A percentile compares a stretch with the other conserved stretches of the same genome.
Evolutionary conservation across 192 early-diverging fungal genomes (phyloP).

Genomic region (Dissophora globulifera): DNA sequence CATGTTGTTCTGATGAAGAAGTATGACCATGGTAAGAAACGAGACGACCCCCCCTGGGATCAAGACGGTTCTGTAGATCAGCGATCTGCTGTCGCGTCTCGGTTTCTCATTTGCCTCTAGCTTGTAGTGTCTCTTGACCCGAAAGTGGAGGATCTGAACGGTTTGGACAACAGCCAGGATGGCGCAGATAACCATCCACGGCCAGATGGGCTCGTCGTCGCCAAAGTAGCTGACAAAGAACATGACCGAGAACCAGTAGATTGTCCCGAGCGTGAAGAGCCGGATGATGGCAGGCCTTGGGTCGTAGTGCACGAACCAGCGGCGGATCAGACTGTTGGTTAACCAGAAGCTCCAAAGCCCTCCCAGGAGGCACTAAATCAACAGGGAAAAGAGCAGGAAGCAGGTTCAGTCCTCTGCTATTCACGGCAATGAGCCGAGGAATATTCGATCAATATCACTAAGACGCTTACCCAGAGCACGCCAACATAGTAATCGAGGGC

Average conservation of each 20-base stretch:
- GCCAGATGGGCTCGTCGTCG: slow-evolving; percentile 66
- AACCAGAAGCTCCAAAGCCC: slow-evolving; percentile 69
- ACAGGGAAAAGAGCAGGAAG: background rate
- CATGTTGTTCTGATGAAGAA: slow-evolving; percentile 57
- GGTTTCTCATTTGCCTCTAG: slow-evolving; percentile 6
- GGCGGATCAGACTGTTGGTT: slow-evolving; percentile 62
- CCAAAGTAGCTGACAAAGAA: slow-evolving; percentile 64
- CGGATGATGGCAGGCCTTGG: slow-evolving; percentile 61
- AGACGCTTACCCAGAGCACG: slow-evolving; percentile 37
- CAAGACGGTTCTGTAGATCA: slow-evolving; percentile 51
- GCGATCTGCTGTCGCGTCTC: background rate
- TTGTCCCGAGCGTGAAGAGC: slow-evolving; percentile 59
- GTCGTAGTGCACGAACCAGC: slow-evolving; percentile 70
- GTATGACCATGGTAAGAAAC: slow-evolving; percentile 65
- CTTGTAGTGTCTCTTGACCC: slow-evolving; percentile 16
- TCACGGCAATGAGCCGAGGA: background rate
- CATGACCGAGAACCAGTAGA: slow-evolving; percentile 62
- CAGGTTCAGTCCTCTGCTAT: background rate
- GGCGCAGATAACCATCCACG: slow-evolving; percentile 63
- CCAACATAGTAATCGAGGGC: slow-evolving; percentile 50
- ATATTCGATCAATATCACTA: background rate
- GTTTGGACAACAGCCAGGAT: slow-evolving; percentile 58
- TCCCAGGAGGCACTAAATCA: slow-evolving; percentile 59
- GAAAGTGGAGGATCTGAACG: slow-evolving; percentile 49
- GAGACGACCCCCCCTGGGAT: slow-evolving; percentile 61